Conservation (phyloP, 257 asterid species). For the Lavandula angustifolia region DNA sequence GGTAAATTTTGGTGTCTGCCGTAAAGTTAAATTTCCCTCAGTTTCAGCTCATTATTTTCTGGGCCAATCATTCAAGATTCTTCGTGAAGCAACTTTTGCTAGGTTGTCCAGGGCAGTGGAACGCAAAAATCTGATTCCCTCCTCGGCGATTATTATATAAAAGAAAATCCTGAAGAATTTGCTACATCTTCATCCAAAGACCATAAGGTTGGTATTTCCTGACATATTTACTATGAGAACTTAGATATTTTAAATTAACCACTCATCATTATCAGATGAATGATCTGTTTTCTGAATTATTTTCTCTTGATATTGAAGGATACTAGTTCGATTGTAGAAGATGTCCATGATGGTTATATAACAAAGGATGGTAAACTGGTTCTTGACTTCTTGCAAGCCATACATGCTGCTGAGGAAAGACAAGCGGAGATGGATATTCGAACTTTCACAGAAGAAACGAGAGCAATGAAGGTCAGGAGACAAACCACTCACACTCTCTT, state of each 20-base stretch:
- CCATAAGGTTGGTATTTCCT: slow-evolving; percentile 46
- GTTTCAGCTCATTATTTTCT: slow-evolving; percentile 27
- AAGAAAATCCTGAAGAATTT: slow-evolving; percentile 43
- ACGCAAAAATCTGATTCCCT: slow-evolving; percentile 52
- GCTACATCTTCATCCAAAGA: slow-evolving; percentile 43
- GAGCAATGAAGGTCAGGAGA: slow-evolving; percentile 62
- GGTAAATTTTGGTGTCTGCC: slow-evolving; percentile 45
- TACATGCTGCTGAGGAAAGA: slow-evolving; percentile 96
- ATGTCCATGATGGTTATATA: slow-evolving; percentile 55
- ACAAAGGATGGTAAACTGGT: slow-evolving; percentile 85
- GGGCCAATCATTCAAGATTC: slow-evolving; percentile 36
- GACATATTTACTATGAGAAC: slow-evolving; percentile 1
- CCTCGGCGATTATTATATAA: slow-evolving; percentile 67
- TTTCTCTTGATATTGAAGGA: slow-evolving; percentile 49
- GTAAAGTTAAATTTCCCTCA: slow-evolving; percentile 21
- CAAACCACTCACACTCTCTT: slow-evolving; percentile 20
- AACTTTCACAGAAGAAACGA: slow-evolving; percentile 64
- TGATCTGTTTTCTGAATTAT: slow-evolving; percentile 13
- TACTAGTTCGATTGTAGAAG: slow-evolving; percentile 48
- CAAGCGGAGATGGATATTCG: slow-evolving; percentile 86
- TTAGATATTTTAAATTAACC: slow-evolving; percentile 20
- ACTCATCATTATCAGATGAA: slow-evolving; percentile 1
- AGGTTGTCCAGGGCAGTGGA: slow-evolving; percentile 50
- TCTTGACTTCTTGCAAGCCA: slow-evolving; percentile 87
- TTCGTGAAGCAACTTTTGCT: slow-evolving; percentile 46